Conservation (phyloP, 495 filamentous ascomycete species). For the Halenospora varia region DNA sequence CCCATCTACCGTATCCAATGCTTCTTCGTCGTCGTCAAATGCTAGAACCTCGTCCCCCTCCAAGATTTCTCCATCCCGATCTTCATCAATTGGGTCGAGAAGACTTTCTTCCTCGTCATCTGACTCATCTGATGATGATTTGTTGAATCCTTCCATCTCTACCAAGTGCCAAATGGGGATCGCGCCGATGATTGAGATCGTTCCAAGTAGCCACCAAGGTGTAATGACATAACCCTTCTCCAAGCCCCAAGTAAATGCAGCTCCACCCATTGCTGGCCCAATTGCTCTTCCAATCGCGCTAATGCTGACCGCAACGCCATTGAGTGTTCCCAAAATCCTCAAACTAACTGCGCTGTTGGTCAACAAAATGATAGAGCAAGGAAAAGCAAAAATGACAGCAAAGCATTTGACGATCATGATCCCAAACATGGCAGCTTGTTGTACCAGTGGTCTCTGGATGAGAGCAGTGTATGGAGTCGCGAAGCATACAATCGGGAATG, state of each 20-base stretch:
- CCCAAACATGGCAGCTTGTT: slow-evolving; percentile 39
- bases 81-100: slow-evolving; percentile 20
- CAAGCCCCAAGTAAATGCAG: slow-evolving; percentile 66
- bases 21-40: slow-evolving; percentile 25
- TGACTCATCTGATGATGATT: slow-evolving; percentile 16
- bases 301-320: slow-evolving; percentile 79
- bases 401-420: slow-evolving; percentile 67
- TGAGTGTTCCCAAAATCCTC: slow-evolving; percentile 77
- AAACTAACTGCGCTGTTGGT: slow-evolving; percentile 80
- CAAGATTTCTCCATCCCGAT: slow-evolving; percentile 27
- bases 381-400: slow-evolving; percentile 76
- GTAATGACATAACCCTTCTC: slow-evolving; percentile 66
- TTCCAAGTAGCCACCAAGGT: slow-evolving; percentile 72
- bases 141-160: slow-evolving; percentile 71
- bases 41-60: slow-evolving; percentile 16
- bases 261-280: slow-evolving; percentile 67
- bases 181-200: slow-evolving; percentile 54
- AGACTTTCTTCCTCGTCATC: slow-evolving; percentile 35
- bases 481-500: slow-evolving; percentile 68
- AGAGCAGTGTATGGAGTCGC: slow-evolving; percentile 69
- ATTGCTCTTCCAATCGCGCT: slow-evolving; percentile 72
- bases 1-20: slow-evolving; percentile 17
- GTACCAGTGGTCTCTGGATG: slow-evolving; percentile 34
- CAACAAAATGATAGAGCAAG: slow-evolving; percentile 81
- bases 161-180: slow-evolving; percentile 66